Evolutionary conservation across 31 red algal species (phyloP).

Genomic region (Asparagopsis taxiformis): DNA sequence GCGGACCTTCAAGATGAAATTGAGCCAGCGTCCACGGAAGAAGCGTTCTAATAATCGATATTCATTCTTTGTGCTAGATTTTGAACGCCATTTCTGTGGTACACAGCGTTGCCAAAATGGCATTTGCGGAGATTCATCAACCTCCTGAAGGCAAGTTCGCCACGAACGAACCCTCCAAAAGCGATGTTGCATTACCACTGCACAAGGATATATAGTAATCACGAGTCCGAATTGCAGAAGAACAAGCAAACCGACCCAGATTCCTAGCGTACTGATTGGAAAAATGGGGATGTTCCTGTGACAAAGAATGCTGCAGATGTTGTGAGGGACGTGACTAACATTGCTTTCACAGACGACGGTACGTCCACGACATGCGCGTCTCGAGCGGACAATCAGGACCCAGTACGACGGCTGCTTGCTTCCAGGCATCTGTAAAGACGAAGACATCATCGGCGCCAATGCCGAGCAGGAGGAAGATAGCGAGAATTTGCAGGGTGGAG

Average conservation of each 20-base stretch:
- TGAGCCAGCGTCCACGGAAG: slow-evolving; percentile 55
- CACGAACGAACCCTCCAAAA: slow-evolving; percentile 14
- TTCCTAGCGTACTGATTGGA: slow-evolving; percentile 69
- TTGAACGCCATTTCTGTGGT: slow-evolving; percentile 16
- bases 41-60: slow-evolving; percentile 62
- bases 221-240: slow-evolving; percentile 57
- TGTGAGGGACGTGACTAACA: slow-evolving; percentile 70
- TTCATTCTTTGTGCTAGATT: slow-evolving; percentile 11
- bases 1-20: slow-evolving; percentile 11
- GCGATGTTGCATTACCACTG: slow-evolving; percentile 65
- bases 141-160: slow-evolving; percentile 11
- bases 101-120: slow-evolving; percentile 27
- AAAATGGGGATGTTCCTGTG: slow-evolving; percentile 64
- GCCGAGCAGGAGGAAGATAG: slow-evolving; percentile 71
- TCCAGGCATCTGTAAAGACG: slow-evolving; percentile 75
- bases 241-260: slow-evolving; percentile 64
- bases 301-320: slow-evolving; percentile 77
- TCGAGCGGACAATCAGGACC: slow-evolving; percentile 23
- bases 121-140: background rate
- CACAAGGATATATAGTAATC: slow-evolving; percentile 59
- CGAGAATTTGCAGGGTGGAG: slow-evolving; percentile 59
- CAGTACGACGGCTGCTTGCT: slow-evolving; percentile 57
- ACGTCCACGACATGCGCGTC: slow-evolving; percentile 65
- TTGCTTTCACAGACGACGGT: slow-evolving; percentile 54
- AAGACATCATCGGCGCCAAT: slow-evolving; percentile 84